Base-by-base conservation (phyloP, 257 asterid genomes). In the Przewalskia tangutica region DNA sequence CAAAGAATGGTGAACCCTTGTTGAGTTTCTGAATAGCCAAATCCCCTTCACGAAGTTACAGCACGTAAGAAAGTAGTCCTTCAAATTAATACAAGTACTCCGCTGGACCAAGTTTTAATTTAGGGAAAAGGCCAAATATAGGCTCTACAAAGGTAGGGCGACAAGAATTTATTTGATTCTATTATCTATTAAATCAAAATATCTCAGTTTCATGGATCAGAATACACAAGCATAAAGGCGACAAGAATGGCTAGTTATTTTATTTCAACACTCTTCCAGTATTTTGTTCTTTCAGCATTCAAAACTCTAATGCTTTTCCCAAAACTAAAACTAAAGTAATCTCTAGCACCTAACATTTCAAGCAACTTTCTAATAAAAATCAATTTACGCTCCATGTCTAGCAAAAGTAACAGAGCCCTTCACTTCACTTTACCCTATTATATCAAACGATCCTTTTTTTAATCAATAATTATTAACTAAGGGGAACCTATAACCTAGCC, bases 401-500 rank as follows among this genome's bases (percentile, higher is more conserved):
- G 16, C 17, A 40, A 40, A 42, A 68, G 55, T 42, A n/a, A 18
- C 54, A 38, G 2, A 38, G 40, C 42, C 23, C 17, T 62, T 2
- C 4, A 38, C 40, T 38, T 38, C 40, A 38, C 2, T 38, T 38
- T 38, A n/a, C n/a, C n/a, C n/a, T n/a, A n/a, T n/a, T n/a, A n/a
- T n/a, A n/a, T n/a, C n/a, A n/a, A n/a, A n/a, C n/a, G n/a, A n/a
- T n/a, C n/a, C n/a, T n/a, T n/a, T n/a, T n/a, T n/a, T n/a, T n/a
- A n/a, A n/a, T n/a, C n/a, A n/a, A n/a, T n/a, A n/a, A n/a, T n/a
- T n/a, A n/a, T n/a, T n/a, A n/a, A 27, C 32, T 27, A 0, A 23
- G 0, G 1, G 27, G 1, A 23, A 23, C 27, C 0, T 1, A 23
- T 1, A 23, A 0, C 0, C 32, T 1, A 0, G 1, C 32, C 32